These are phyloP conservation scores for Davidsoniella australis DNA, from an alignment of 2,329 filamentous ascomycete genomes.

Conservation along the genomic window DNA sequence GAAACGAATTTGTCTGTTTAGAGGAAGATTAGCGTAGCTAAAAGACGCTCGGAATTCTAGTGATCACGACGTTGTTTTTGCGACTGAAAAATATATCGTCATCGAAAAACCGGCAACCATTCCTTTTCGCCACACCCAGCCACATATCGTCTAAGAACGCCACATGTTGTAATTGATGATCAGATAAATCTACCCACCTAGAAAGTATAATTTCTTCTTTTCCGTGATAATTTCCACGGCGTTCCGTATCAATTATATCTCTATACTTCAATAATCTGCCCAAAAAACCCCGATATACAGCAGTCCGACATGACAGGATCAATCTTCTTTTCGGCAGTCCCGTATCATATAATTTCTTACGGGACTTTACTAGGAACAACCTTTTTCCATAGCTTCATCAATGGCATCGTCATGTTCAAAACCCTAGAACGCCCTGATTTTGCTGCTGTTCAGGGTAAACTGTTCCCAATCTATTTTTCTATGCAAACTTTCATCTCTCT, in stretches of 20 bases:
- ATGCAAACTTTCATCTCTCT: conserved; percentile 63
- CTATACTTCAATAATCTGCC: background rate
- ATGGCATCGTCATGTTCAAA: conserved; percentile 58
- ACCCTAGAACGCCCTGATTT: conserved; percentile 67
- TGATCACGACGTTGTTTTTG: conserved; percentile 1
- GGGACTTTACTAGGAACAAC: conserved; percentile 74
- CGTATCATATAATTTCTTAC: conserved; percentile 68
- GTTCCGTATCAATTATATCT: background rate
- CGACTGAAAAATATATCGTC: conserved; percentile 5
- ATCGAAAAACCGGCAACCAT: conserved; percentile 6
- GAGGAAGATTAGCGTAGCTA: background rate
- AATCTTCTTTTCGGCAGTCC: conserved; percentile 44
- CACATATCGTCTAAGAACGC: background rate
- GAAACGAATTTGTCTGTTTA: background rate
- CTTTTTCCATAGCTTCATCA: conserved; percentile 72
- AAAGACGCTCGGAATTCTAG: background rate
- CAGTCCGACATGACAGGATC: conserved; percentile 15
- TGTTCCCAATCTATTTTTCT: conserved; percentile 80
- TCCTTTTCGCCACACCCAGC: conserved; percentile 1
- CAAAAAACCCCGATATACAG: background rate
- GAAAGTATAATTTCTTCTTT: background rate
- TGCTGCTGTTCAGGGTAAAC: conserved; percentile 56
- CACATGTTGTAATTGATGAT: background rate
- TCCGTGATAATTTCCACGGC: background rate
- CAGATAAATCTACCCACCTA: background rate